Evolutionary conservation across 1,284 basidiomycete species (phyloP).

Genomic region (Cutaneotrichosporon sp.): DNA sequence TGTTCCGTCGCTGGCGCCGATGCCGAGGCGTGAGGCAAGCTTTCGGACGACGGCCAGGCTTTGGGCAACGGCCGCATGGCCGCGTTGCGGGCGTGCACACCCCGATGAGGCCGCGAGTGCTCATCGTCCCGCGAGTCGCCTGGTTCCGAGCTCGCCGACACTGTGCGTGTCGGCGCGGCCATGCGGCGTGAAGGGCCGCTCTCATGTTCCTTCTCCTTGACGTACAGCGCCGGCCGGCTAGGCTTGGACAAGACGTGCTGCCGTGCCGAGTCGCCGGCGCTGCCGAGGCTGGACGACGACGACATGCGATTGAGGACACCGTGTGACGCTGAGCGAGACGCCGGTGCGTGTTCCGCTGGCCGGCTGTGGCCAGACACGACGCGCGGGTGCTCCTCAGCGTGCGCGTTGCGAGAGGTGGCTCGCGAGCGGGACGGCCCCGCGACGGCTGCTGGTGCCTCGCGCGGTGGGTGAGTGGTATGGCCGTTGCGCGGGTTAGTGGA

Average conservation of each 20-base stretch:
- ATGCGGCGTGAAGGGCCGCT: constrained; percentile 13
- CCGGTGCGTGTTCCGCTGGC: neutral
- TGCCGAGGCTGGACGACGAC: constrained; percentile 4
- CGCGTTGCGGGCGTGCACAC: too few species aligned
- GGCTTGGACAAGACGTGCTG: constrained; percentile 23
- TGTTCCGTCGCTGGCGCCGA: neutral
- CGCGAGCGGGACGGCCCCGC: neutral
- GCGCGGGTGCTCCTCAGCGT: neutral
- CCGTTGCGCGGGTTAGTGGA: constrained; percentile 6
- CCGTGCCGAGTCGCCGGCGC: neutral
- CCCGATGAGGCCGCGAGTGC: too few species aligned
- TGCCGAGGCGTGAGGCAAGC: neutral
- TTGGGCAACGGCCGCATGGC: neutral
- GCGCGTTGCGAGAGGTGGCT: neutral
- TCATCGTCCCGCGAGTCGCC: neutral
- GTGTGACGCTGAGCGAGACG: neutral
- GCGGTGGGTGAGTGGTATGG: too few species aligned
- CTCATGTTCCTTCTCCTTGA: neutral
- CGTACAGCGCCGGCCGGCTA: constrained; percentile 13
- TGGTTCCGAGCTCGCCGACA: neutral
- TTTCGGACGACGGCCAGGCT: neutral
- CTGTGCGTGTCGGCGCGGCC: constrained; percentile 21
- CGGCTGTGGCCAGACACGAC: neutral
- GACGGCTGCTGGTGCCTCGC: neutral
- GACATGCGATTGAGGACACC: neutral